These are phyloP conservation scores for Penicillium pulvis DNA, from an alignment of 495 filamentous ascomycete species.

Conservation along the genomic window DNA sequence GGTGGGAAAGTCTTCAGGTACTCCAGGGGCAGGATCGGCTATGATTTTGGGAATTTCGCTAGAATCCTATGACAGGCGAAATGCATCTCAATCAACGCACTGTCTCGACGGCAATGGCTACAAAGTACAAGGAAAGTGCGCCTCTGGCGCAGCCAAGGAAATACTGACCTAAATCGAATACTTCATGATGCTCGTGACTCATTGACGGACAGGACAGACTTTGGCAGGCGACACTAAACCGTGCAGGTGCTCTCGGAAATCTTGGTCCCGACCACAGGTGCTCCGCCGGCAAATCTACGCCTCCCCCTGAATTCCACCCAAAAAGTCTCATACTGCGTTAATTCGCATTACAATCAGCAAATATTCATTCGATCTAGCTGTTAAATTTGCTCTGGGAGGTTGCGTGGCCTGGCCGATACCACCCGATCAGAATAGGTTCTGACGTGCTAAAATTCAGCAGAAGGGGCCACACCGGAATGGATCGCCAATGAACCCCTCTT, in stretches of 20 bases:
- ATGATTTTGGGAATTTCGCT: not conserved
- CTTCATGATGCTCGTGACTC: not conserved
- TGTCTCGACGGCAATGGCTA: not conserved
- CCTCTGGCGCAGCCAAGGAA: not conserved
- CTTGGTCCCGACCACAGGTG: not conserved
- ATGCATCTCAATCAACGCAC: not conserved
- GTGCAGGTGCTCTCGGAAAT: not conserved
- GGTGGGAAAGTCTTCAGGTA: not conserved
- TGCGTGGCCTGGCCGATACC: not conserved
- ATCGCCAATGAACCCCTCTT: constrained; percentile 6
- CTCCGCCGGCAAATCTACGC: not conserved
- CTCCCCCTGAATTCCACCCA: not conserved
- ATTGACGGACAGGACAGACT: not conserved
- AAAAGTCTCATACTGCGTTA: not conserved
- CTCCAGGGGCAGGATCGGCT: not conserved
- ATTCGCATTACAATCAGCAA: not conserved
- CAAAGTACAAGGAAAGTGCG: not conserved
- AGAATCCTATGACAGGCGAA: not conserved
- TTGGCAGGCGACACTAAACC: not conserved
- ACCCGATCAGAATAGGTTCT: not conserved
- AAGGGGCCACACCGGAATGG: constrained; percentile 3
- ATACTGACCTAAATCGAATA: not conserved
- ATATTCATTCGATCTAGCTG: not conserved
- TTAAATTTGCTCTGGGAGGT: not conserved
- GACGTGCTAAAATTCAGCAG: not conserved